A percentile compares a stretch with the other conserved stretches of the same genome.
phyloP scores from a whole-genome alignment of 208 protist species.

The Trypanosoma cruzi region DNA sequence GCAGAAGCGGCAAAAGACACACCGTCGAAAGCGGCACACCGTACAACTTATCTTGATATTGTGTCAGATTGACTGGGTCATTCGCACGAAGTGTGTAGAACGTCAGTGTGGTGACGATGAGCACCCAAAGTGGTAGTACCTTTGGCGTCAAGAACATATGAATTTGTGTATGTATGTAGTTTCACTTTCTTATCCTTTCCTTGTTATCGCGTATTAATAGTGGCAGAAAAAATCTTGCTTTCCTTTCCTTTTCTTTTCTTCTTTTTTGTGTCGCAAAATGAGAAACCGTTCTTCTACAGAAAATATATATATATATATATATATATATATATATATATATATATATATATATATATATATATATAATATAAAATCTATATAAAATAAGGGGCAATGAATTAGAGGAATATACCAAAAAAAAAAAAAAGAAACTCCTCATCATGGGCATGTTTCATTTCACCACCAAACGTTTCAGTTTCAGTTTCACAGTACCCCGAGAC shows the following conservation, averaged over 20 bases:
- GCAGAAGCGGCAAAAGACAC: conserved; percentile 48
- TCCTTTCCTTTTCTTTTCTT: conserved; percentile 6
- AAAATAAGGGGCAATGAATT: no score
- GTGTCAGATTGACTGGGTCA: conserved; percentile 59
- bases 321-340: background rate
- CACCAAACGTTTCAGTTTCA: no score
- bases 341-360: background rate
- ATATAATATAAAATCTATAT: no score
- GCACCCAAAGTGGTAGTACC: conserved; percentile 53
- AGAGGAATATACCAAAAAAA: no score
- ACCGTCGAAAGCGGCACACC: conserved; percentile 52
- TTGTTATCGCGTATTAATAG: background rate
- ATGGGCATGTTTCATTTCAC: no score
- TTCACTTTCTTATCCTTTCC: background rate
- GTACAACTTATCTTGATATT: conserved; percentile 61
- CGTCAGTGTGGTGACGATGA: conserved; percentile 56
- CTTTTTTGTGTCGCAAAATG: background rate
- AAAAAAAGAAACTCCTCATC: no score
- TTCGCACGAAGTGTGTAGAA: conserved; percentile 55
- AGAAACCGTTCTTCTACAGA: no score
- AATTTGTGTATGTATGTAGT: background rate
- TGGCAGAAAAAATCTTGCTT: background rate
- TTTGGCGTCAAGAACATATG: conserved; percentile 76
- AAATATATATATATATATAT: no score
- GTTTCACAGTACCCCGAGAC: no score